Evolutionary conservation across 179 eudicot genomes (phyloP), one percentile per base, ranked within the genome.

Genomic region (Camellia oleifera): DNA sequence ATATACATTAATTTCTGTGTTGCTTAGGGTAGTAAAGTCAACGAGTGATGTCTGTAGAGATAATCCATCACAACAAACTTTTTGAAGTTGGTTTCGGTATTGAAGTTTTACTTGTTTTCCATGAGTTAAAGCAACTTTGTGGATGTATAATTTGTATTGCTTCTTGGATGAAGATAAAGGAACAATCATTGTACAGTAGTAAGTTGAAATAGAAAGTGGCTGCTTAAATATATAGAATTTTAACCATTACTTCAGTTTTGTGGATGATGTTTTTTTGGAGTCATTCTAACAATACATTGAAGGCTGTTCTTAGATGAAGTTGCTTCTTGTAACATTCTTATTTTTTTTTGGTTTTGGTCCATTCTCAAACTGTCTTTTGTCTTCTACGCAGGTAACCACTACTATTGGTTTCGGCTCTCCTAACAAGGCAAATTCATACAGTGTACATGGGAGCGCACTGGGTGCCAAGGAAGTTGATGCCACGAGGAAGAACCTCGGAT

Each of bases 401-500:
- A 94, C 99, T 12, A 96, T 96, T 73, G 99, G 99, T 77, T 96
- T 62, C 82, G 99, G 99, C 58, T 96, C 99, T 71, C 99, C 99
- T 15, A 96, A 96, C 86, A 96, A 96, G 86, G 87, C 97, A 44
- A 96, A 96, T 87, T 91, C 99, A 68, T 94, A 96, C 88, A 92
- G 97, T 73, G 99, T 92, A 46, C 99, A 96, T 58, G 99, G 99
- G 71, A 87, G 91, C 81, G 99, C 99, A 65, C 85, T 96, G 80
- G 99, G 99, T 78, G 97, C 96, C 40, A 94, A 92, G 86, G 99
- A 96, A 88, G 99, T 96, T 42, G 97, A 90, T 76, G 99, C 99
- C 40, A 96, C 99, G 2, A 92, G 99, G 87, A 71, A 87, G 81
- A 96, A 96, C 84, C 99, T 96, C 71, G 97, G 86, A 65, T 96